Percentiles rank a stretch among this genome's conserved stretches.
phyloP scores from a whole-genome alignment of 805 yeast genomes.

The Cyberlindnera mississippiensis region DNA sequence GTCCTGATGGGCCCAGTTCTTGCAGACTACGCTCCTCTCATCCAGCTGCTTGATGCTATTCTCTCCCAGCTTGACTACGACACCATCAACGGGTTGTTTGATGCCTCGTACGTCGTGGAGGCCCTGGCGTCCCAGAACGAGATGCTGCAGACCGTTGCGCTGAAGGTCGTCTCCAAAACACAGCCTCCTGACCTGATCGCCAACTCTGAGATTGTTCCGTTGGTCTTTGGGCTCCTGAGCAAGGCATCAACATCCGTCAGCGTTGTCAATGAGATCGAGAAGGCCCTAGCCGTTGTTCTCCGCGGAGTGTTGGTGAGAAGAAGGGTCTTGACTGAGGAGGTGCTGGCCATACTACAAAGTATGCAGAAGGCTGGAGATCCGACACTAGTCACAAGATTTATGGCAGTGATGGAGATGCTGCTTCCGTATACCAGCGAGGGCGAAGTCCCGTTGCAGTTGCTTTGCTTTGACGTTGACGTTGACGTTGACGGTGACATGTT shows the following conservation, averaged over 20 bases:
- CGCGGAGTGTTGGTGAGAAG: conserved; percentile 20
- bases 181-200: conserved; percentile 24
- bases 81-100: conserved; percentile 13
- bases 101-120: conserved; percentile 15
- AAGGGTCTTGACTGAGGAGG: conserved; percentile 18
- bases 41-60: conserved; percentile 17
- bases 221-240: conserved; percentile 7
- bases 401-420: conserved; percentile 13
- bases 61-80: conserved; percentile 19
- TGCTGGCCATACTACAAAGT: neutral
- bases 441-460: conserved; percentile 18
- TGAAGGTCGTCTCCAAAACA: conserved; percentile 22
- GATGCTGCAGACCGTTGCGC: conserved; percentile 19
- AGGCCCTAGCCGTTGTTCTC: conserved; percentile 12
- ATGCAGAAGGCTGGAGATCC: conserved; percentile 12
- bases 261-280: conserved; percentile 22
- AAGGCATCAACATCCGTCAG: conserved; percentile 6
- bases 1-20: conserved; percentile 4
- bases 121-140: conserved; percentile 19
- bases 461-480: conserved; percentile 6
- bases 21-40: conserved; percentile 14
- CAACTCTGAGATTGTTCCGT: conserved; percentile 22
- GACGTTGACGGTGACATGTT: conserved; percentile 15
- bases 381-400: conserved; percentile 11
- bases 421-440: conserved; percentile 13